These are phyloP conservation scores for Lodderomyces orthopsilosis DNA, from an alignment of 1,139 yeast species.

Conservation along the genomic window DNA sequence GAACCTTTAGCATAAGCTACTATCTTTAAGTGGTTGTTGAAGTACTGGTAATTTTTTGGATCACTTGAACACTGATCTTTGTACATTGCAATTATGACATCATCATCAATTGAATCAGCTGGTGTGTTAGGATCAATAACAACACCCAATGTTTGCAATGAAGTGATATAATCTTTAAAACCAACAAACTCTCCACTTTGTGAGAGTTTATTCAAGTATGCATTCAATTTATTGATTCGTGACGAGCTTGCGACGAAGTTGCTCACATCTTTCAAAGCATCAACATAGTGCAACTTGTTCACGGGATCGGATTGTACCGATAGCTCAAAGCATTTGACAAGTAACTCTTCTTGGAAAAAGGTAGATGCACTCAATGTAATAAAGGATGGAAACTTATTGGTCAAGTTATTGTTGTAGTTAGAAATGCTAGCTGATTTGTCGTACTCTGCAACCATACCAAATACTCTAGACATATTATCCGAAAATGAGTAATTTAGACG, in stretches of 20 bases:
- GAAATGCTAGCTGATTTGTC: slow-evolving; percentile 37
- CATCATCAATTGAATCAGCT: slow-evolving; percentile 36
- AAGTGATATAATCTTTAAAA: slow-evolving; percentile 52
- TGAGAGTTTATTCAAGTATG: slow-evolving; percentile 50
- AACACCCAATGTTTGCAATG: slow-evolving; percentile 56
- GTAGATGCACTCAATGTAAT: slow-evolving; percentile 58
- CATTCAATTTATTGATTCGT: slow-evolving; percentile 25
- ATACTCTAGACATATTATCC: slow-evolving; percentile 35
- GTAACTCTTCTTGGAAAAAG: slow-evolving; percentile 59
- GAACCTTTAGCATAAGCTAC: slow-evolving; percentile 50
- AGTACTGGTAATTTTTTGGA: slow-evolving; percentile 34
- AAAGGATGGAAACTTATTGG: slow-evolving; percentile 28
- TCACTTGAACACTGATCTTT: slow-evolving; percentile 34
- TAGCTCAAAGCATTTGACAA: slow-evolving; percentile 60
- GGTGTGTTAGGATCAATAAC: slow-evolving; percentile 12
- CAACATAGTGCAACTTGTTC: slow-evolving; percentile 63
- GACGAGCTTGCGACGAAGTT: slow-evolving; percentile 5
- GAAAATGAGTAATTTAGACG: slow-evolving; percentile 31
- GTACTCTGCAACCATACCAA: slow-evolving; percentile 36
- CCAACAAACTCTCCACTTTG: slow-evolving; percentile 61
- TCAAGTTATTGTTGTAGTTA: slow-evolving; percentile 11
- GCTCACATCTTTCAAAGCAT: slow-evolving; percentile 40
- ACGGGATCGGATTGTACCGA: slow-evolving; percentile 52
- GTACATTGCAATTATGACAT: slow-evolving; percentile 46
- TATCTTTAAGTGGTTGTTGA: slow-evolving; percentile 34